phyloP scores from a whole-genome alignment of 305 asterid genomes.

The Petunia hybrid region DNA sequence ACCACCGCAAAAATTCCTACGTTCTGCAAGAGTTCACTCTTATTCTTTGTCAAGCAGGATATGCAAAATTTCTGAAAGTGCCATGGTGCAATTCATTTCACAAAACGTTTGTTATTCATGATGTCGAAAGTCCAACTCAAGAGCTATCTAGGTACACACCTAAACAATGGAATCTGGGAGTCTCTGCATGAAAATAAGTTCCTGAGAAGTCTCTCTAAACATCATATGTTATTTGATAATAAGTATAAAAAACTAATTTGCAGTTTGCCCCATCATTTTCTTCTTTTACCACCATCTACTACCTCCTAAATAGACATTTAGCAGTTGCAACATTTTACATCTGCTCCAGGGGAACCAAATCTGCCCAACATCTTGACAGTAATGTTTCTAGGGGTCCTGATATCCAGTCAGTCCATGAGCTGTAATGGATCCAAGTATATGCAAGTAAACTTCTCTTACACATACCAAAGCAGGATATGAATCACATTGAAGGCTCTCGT shows the following conservation, averaged over 20 bases:
- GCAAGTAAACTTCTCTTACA: not conserved
- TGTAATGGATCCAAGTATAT: not conserved
- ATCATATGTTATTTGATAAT: not conserved
- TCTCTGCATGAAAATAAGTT: not conserved
- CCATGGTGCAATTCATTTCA: constrained; percentile 15
- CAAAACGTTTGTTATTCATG: not conserved
- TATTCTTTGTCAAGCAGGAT: not conserved
- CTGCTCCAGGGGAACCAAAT: not conserved
- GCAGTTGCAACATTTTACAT: not conserved
- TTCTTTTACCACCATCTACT: not conserved
- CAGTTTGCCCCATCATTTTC: not conserved
- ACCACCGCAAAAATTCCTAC: not conserved
- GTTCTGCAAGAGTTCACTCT: too few species aligned
- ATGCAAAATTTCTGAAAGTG: not conserved
- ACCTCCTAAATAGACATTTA: not conserved
- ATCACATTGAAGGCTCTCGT: constrained; percentile 85
- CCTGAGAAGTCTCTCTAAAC: not conserved
- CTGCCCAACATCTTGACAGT: constrained; percentile 19
- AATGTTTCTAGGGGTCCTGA: not conserved
- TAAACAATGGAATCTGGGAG: not conserved
- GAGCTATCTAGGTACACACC: not conserved
- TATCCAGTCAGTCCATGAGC: not conserved
- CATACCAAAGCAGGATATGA: constrained; percentile 17
- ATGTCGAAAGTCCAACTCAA: not conserved
- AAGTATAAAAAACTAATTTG: not conserved